phyloP scores from a whole-genome alignment of 495 filamentous ascomycete species.

The Bathelium albidoporum region DNA sequence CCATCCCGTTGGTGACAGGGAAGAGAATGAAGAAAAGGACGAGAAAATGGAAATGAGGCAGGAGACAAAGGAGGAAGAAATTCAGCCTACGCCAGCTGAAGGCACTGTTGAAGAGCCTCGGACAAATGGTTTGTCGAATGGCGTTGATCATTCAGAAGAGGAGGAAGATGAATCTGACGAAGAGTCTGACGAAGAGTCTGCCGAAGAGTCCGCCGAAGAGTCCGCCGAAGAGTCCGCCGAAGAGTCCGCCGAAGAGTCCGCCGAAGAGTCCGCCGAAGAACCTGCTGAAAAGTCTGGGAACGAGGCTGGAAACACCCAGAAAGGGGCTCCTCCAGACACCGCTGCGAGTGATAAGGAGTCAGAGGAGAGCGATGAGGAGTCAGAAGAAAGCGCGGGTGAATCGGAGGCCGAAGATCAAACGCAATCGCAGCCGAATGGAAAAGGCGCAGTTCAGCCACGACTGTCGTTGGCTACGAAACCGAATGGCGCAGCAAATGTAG shows the following conservation, averaged over 20 bases:
- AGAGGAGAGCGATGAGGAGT: neutral
- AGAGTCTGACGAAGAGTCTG: neutral
- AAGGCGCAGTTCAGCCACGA: neutral
- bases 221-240: neutral
- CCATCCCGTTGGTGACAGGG: too few species aligned
- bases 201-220: neutral
- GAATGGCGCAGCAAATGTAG: neutral
- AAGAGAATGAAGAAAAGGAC: neutral
- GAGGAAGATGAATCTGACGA: neutral
- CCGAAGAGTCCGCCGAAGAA: neutral
- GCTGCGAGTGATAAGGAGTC: neutral
- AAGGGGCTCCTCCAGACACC: neutral
- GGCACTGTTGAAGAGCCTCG: neutral
- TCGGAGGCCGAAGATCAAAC: neutral
- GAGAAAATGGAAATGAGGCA: neutral
- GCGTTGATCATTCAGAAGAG: neutral
- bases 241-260: neutral
- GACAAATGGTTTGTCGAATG: neutral
- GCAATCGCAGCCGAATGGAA: neutral
- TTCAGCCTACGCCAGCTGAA: neutral
- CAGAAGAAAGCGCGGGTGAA: neutral
- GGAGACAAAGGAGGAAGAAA: neutral
- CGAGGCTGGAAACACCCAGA: neutral
- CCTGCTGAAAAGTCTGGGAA: neutral
- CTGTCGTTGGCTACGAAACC: neutral